Evolutionary conservation across 306 rosid genomes (phyloP), one percentile per base, ranked within the genome.

Genomic region (Carpinus fangiana): DNA sequence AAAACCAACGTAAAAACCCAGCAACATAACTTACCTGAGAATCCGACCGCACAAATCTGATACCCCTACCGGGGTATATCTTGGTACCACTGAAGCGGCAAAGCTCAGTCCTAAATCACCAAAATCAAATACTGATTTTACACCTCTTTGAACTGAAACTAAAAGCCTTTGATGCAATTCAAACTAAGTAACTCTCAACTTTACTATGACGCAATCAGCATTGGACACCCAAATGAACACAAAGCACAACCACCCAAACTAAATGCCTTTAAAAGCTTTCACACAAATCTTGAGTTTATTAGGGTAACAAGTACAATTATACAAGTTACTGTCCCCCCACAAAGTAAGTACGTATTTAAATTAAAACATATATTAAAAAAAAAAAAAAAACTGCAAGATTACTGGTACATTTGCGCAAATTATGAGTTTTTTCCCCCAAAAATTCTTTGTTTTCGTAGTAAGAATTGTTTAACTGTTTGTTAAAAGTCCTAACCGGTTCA

Each of bases 71-170:
- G 28, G 72, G 78, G 72, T 75, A 75, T 45, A 75, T 75, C 79
- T 75, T 75, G 47, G 79, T 50, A 26, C 79, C 79, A 4, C 72
- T 75, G 54, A 75, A 75, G 18, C 79, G 72, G 61, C 79, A 75
- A 16, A 75, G 79, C 48, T 75, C 79, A 17, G 72, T 75, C 72
- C 79, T 75, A 54, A 75, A 75, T 45, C 46, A 23, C 2, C 31
- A 59, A 23, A 26, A 62, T 46, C 54, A 75, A 21, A 10, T n/a
- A 10, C 57, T 12, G 5, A 28, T 60, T 41, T 18, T 16, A 18
- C 51, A 34, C 13, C 38, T 3, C 34, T 18, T 73, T 20, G 23
- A 7, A 47, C n/a, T 4, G 57, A 47, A 46, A 23, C 13, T 34
- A 3, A 34, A 53, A 11, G 18, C n/a, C 4, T 12, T 4, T 20